Percentiles rank a stretch among this genome's conserved stretches.
phyloP scores from a whole-genome alignment of 306 rosid species.

The Crataegus laevigata region DNA sequence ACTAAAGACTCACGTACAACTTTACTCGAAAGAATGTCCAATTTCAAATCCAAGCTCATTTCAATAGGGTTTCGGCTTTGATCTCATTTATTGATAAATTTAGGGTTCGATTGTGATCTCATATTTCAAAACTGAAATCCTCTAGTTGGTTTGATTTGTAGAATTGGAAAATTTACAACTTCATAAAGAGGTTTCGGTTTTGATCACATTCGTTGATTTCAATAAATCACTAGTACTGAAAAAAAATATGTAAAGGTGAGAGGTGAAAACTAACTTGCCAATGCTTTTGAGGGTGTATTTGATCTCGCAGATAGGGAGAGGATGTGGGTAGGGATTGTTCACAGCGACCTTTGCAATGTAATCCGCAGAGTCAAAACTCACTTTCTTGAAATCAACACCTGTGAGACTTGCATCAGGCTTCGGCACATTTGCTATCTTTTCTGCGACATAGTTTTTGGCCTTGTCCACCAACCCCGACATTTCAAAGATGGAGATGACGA shows the following conservation, averaged over 20 bases:
- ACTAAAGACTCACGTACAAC: background rate
- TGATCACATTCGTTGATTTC: background rate
- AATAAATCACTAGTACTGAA: background rate
- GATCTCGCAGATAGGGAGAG: conserved; percentile 68
- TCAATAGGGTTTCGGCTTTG: background rate
- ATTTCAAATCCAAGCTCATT: background rate
- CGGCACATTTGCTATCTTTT: conserved; percentile 46
- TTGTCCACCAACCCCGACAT: conserved; percentile 52
- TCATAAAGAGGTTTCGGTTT: background rate
- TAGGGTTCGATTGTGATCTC: background rate
- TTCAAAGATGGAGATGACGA: background rate
- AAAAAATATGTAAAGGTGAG: too few relatives aligned
- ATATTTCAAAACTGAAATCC: background rate
- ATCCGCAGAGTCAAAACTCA: conserved; percentile 41
- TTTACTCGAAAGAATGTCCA: background rate
- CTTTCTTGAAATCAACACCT: conserved; percentile 53
- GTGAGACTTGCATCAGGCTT: conserved; percentile 63
- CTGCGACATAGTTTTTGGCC: conserved; percentile 56
- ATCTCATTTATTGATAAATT: background rate
- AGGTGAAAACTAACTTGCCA: conserved; percentile 24
- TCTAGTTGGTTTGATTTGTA: background rate
- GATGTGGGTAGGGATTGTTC: conserved; percentile 47
- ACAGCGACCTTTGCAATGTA: conserved; percentile 57
- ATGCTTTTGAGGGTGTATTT: conserved; percentile 68
- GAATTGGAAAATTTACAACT: background rate